Evolutionary conservation across 2,329 filamentous ascomycete species (phyloP), one percentile per base, ranked within the genome.

Genomic region (Fusarium denticulatum): DNA sequence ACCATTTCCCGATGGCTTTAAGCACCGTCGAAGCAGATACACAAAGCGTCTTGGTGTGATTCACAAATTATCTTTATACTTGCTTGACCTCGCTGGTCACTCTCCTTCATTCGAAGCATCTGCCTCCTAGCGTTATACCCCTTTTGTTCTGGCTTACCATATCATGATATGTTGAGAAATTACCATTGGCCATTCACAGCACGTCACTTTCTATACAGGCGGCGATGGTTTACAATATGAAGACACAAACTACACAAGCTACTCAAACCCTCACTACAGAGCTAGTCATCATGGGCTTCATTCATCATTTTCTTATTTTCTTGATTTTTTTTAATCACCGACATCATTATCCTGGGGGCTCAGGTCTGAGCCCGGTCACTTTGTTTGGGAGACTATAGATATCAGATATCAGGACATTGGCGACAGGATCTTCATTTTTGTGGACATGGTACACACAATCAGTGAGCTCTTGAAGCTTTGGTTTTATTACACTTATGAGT

Each of bases 91-190:
- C 53, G 28, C 61, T 56, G 53, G 49, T 60, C 47, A 45, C 36
- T 60, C 45, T 40, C 40, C 45, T 67, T 49, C 28, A 20, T 59
- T 39, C 43, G 39, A 28, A 42, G 32, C 37, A 63, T 39, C n/a
- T 42, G 40, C 61, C 59, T 61, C 49, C 61, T 52, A 64, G 39
- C 58, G 58, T 64, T 67, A 73, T 73, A 73, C 71, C 71, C 71
- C 36, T 57, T 73, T 55, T 68, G 61, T 74, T 71, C 59, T 62
- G 37, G 43, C 61, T 73, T 60, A 59, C 60, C 60, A 55, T 43
- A 42, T 37, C 45, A 55, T 45, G 42, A 60, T 36, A 24, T 43
- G 52, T 57, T 24, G 53, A 57, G 52, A 57, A 55, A 52, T 30
- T 32, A 42, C 40, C 40, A 26, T 46, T n/a, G 43, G 57, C 36